phyloP scores from a whole-genome alignment of 2,329 filamentous ascomycete species.

The Aureobasidium uvarum region DNA sequence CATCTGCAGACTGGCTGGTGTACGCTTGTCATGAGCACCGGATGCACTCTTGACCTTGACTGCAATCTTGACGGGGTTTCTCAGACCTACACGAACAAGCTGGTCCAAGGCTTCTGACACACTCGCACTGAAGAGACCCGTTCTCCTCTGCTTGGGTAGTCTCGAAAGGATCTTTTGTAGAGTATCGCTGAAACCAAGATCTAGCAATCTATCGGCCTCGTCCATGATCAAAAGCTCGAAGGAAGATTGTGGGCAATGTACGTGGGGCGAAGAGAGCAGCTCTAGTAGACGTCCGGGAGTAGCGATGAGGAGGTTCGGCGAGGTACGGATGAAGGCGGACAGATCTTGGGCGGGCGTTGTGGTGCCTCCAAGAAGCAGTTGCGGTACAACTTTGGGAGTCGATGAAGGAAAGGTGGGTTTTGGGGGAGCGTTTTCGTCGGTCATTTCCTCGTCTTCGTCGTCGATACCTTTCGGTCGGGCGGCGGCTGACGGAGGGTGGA shows the following conservation, averaged over 20 bases:
- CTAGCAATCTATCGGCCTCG: slow-evolving; percentile 87
- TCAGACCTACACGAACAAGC: slow-evolving; percentile 83
- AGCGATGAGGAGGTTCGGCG: slow-evolving; percentile 84
- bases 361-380: slow-evolving; percentile 81
- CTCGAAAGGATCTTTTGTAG: slow-evolving; percentile 79
- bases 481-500: slow-evolving; percentile 76
- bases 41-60: slow-evolving; percentile 82
- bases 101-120: slow-evolving; percentile 95
- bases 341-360: slow-evolving; percentile 83
- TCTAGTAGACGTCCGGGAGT: slow-evolving; percentile 90
- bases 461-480: slow-evolving; percentile 48
- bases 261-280: slow-evolving; percentile 78
- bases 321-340: slow-evolving; percentile 75
- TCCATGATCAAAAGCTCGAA: slow-evolving; percentile 93
- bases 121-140: slow-evolving; percentile 90
- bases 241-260: slow-evolving; percentile 81
- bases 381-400: slow-evolving; percentile 67
- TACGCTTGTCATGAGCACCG: slow-evolving; percentile 78
- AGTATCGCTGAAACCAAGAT: slow-evolving; percentile 91
- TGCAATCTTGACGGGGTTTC: slow-evolving; percentile 92
- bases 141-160: slow-evolving; percentile 88
- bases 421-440: slow-evolving; percentile 41
- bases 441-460: slow-evolving; percentile 43
- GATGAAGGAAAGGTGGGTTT: slow-evolving; percentile 46
- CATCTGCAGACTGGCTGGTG: slow-evolving; percentile 90